These are phyloP conservation scores for Amauroascus verrucosus DNA, from an alignment of 2,329 filamentous ascomycete species.

Conservation along the genomic window DNA sequence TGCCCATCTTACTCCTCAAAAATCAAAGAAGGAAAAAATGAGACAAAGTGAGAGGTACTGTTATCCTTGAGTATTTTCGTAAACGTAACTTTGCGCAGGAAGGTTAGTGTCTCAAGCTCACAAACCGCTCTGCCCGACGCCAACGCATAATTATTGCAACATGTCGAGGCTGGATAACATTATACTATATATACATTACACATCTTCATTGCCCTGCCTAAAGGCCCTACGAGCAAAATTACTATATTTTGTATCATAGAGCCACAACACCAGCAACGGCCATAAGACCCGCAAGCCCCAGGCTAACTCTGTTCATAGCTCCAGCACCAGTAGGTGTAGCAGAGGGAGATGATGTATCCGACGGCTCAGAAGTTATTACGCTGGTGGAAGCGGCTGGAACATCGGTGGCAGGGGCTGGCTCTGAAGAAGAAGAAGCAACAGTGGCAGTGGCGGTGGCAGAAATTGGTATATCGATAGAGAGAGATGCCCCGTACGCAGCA, in stretches of 20 bases:
- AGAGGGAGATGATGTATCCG: neutral
- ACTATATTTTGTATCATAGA: neutral
- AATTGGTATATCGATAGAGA: neutral
- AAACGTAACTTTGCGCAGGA: too few relatives aligned
- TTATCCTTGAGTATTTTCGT: too few relatives aligned
- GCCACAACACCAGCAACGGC: neutral
- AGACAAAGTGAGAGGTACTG: too few relatives aligned
- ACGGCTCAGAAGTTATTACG: neutral
- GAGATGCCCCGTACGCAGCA: neutral
- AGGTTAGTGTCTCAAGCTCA: too few relatives aligned
- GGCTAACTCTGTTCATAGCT: neutral
- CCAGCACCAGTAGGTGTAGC: neutral
- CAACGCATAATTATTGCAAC: too few relatives aligned
- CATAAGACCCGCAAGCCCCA: neutral
- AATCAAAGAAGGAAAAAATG: too few relatives aligned
- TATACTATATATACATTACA: too few relatives aligned
- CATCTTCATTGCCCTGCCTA: neutral
- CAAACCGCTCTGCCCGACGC: too few relatives aligned
- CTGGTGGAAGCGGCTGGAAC: neutral
- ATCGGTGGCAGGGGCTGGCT: neutral
- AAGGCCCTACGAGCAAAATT: neutral
- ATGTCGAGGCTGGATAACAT: too few relatives aligned
- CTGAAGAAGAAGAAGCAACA: neutral
- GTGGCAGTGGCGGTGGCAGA: neutral
- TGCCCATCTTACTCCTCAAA: too few relatives aligned